These are phyloP conservation scores for Aspergillus phoenicis DNA, from an alignment of 2,329 filamentous ascomycete species.

Conservation along the genomic window DNA sequence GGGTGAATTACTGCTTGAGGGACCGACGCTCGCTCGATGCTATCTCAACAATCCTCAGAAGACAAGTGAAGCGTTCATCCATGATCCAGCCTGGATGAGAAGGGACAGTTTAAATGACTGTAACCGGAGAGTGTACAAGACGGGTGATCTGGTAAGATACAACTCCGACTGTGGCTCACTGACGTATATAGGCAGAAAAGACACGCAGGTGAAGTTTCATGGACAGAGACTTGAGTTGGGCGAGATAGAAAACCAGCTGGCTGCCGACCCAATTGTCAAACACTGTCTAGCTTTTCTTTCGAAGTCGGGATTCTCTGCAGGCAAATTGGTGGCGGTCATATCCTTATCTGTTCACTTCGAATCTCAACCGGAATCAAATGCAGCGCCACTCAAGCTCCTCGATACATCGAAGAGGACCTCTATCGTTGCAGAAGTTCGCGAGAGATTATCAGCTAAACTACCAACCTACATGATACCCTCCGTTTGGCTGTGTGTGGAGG, in stretches of 20 bases:
- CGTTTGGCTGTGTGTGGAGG: constrained; percentile 49
- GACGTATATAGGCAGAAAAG: constrained; percentile 61
- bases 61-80: constrained; percentile 61
- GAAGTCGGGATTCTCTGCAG: constrained; percentile 37
- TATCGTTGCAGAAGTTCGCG: constrained; percentile 31
- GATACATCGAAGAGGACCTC: constrained; percentile 23
- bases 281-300: constrained; percentile 42
- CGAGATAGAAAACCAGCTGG: constrained; percentile 51
- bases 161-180: constrained; percentile 40
- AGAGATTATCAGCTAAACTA: constrained; percentile 35
- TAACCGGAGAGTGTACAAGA: constrained; percentile 43
- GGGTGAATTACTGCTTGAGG: constrained; percentile 44
- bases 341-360: constrained; percentile 29
- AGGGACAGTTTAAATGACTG: constrained; percentile 32
- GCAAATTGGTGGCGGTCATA: constrained; percentile 37
- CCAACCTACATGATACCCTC: constrained; percentile 53
- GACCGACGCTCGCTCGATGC: constrained; percentile 62
- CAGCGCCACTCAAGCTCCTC: constrained; percentile 30
- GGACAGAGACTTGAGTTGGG: constrained; percentile 67
- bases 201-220: constrained; percentile 68
- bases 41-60: constrained; percentile 63
- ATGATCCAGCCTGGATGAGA: constrained; percentile 57
- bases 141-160: constrained; percentile 44
- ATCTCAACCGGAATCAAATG: constrained; percentile 21
- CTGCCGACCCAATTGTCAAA: constrained; percentile 32